Percentiles rank a stretch among this genome's conserved stretches.
Conservation (phyloP, 1,284 basidiomycete genomes). For the Mycena sp. region DNA sequence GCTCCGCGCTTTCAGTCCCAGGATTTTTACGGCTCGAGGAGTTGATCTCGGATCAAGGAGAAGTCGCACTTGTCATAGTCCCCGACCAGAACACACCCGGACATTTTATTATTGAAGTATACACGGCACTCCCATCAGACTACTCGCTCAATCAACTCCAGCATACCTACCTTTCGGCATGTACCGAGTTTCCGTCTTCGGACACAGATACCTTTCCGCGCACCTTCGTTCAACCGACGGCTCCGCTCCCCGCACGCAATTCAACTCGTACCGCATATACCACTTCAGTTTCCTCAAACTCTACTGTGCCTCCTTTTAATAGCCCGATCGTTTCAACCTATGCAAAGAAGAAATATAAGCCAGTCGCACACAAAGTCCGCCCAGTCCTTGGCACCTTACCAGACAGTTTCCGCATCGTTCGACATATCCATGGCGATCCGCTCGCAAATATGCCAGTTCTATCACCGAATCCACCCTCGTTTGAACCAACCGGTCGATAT, state of each 20-base stretch:
- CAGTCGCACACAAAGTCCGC: no score
- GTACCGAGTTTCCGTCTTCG: background rate
- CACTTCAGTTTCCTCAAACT: background rate
- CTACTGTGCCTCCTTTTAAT: background rate
- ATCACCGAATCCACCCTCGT: no score
- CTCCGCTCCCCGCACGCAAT: no score
- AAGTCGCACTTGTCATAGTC: background rate
- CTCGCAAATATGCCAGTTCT: conserved; percentile 32
- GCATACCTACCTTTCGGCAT: background rate
- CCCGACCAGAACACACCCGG: background rate
- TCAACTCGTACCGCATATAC: no score
- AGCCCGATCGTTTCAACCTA: background rate
- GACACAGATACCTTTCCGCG: background rate
- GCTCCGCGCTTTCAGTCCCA: no score
- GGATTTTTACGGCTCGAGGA: no score
- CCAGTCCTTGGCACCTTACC: background rate
- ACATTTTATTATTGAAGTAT: background rate
- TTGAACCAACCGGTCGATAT: conserved; percentile 19
- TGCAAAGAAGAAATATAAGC: background rate
- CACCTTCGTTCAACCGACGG: no score
- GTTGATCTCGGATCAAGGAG: no score
- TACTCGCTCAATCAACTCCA: background rate
- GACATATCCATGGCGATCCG: conserved; percentile 26
- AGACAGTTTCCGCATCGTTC: background rate
- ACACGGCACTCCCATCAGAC: background rate